Evolutionary conservation across 2,329 filamentous ascomycete species (phyloP), one percentile per base, ranked within the genome.

Genomic region (Aplosporella prunicola): DNA sequence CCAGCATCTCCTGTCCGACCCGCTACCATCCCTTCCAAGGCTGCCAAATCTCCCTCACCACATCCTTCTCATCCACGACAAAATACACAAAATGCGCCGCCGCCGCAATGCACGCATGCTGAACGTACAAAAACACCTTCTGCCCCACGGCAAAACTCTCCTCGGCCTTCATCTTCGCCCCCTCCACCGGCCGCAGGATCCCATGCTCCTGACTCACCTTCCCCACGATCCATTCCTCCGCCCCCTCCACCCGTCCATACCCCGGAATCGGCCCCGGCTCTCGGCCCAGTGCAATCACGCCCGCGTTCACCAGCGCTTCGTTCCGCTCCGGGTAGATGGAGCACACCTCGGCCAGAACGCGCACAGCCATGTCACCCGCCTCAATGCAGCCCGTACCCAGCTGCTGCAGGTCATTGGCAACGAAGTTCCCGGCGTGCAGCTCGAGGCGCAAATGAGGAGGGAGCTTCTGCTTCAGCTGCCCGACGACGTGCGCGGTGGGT

Each of bases 71-170:
- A 35, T 40, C 38, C 9, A 40, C 38, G 1, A 40, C 38, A n/a
- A 40, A 40, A 23, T 40, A 40, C 8, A 31, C 35, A 22, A 25
- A n/a, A 32, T 40, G 32, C 27, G 38, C 38, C 9, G 38, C 38
- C 23, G 38, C 38, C 26, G 38, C 35, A 5, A 40, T 40, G 17
- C 38, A 40, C 15, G 38, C 38, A 17, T 40, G 38, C 38, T 40
- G 38, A 15, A 35, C 16, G 20, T 32, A 28, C 27, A 40, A 20
- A 22, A 28, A 40, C 26, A 40, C 25, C 32, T 26, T 20, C 32
- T 40, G 16, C 3, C 38, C 38, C n/a, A 58, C 47, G 42, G 55
- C 52, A 35, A 56, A 49, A 24, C 48, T 45, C 7, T 52, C 45
- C 17, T 50, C 47, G 5, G 55, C 41, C 32, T 10, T 16, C 14